These are phyloP conservation scores for Diaporthe humulicola DNA, from an alignment of 2,329 filamentous ascomycete genomes.

Conservation along the genomic window DNA sequence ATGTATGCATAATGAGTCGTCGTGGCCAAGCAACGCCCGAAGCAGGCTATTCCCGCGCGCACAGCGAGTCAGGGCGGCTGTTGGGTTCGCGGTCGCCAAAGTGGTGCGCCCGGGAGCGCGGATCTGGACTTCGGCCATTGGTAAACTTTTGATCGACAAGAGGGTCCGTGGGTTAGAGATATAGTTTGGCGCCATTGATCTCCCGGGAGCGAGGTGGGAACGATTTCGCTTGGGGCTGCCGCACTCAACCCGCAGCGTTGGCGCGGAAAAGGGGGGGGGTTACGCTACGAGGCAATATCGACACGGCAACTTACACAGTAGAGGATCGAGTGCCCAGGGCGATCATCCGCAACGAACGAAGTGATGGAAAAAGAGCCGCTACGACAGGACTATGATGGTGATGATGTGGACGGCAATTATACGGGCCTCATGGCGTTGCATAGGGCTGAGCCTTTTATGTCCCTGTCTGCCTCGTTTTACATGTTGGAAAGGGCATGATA, in stretches of 20 bases:
- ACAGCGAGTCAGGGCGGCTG: conserved; percentile 14
- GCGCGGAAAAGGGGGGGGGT: neutral
- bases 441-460: neutral
- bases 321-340: neutral
- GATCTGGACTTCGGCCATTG: neutral
- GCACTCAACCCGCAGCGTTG: neutral
- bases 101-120: conserved; percentile 1
- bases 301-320: neutral
- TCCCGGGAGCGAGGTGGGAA: conserved; percentile 17
- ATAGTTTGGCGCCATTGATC: conserved; percentile 22
- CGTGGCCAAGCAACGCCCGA: neutral
- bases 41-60: conserved; percentile 13
- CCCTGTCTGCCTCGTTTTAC: conserved; percentile 15
- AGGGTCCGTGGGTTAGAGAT: conserved; percentile 25
- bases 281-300: neutral
- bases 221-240: neutral
- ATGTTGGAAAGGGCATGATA: neutral
- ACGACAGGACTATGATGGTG: neutral
- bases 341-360: no score
- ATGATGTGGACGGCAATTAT: neutral
- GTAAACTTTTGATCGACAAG: neutral
- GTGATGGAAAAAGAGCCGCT: neutral
- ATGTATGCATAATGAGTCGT: conserved; percentile 18
- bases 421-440: neutral
- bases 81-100: neutral